These are phyloP conservation scores for Powellomyces hirtus DNA, from an alignment of 192 early-diverging fungal genomes.

Conservation along the genomic window DNA sequence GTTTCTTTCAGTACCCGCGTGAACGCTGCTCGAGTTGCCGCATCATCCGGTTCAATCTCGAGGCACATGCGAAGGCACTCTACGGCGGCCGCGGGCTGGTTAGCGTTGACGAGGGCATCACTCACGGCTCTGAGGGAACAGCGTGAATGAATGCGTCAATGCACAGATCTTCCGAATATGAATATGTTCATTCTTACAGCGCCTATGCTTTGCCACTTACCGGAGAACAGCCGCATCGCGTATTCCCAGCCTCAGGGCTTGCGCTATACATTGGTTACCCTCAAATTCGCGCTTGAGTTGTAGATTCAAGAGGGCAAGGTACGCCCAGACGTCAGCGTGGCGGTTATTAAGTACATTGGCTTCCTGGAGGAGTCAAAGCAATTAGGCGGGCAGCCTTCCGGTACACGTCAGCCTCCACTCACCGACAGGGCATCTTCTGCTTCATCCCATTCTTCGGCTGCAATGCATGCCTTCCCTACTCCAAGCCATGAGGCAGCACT, in stretches of 20 bases:
- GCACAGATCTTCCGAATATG: not conserved
- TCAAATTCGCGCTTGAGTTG: slow-evolving; percentile 43
- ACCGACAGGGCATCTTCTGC: slow-evolving; percentile 58
- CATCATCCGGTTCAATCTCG: slow-evolving; percentile 40
- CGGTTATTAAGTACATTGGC: slow-evolving; percentile 61
- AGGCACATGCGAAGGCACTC: slow-evolving; percentile 50
- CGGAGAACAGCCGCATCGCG: slow-evolving; percentile 42
- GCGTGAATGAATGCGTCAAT: not conserved
- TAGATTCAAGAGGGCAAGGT: slow-evolving; percentile 48
- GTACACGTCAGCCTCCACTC: no score
- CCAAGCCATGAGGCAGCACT: slow-evolving; percentile 50
- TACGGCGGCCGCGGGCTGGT: slow-evolving; percentile 33
- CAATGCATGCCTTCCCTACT: slow-evolving; percentile 51
- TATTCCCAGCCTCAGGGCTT: slow-evolving; percentile 50
- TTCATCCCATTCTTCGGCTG: slow-evolving; percentile 44
- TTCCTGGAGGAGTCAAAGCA: slow-evolving; percentile 40
- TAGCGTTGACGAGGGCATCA: slow-evolving; percentile 27
- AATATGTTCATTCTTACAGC: no score
- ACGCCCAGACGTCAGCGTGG: slow-evolving; percentile 55
- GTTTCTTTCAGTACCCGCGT: slow-evolving; percentile 5
- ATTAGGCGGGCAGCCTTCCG: no score
- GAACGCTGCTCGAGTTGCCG: slow-evolving; percentile 18
- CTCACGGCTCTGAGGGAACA: slow-evolving; percentile 27
- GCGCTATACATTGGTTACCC: slow-evolving; percentile 51
- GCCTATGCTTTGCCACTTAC: slow-evolving; percentile 21